These are phyloP conservation scores for Gautieria morchelliformis DNA, from an alignment of 768 basidiomycete species.

Conservation along the genomic window DNA sequence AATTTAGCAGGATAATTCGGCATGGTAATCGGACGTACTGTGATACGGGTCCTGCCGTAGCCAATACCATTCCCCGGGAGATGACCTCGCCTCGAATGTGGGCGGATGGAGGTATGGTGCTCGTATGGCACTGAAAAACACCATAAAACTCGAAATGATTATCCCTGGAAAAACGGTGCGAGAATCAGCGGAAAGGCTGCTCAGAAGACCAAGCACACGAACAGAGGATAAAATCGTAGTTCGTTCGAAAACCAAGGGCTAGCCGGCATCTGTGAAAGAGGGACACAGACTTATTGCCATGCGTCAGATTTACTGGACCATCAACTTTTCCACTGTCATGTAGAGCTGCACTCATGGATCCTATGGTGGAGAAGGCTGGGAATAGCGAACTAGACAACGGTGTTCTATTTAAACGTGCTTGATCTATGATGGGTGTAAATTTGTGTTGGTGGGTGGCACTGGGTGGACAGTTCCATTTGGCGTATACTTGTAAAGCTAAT, in stretches of 20 bases:
- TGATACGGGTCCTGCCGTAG: slow-evolving; percentile 1
- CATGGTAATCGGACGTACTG: neutral
- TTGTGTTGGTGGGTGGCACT: no score
- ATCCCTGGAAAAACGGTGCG: neutral
- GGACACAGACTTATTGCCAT: neutral
- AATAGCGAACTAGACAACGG: no score
- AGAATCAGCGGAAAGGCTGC: neutral
- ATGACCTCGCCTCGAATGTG: neutral
- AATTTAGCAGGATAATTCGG: neutral
- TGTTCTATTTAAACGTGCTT: no score
- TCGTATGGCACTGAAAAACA: neutral
- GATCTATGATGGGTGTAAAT: no score
- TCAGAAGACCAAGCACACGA: neutral
- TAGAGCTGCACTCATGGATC: neutral
- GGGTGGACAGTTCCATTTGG: no score
- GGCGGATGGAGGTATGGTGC: slow-evolving; percentile 1
- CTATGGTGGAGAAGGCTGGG: no score
- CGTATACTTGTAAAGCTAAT: no score
- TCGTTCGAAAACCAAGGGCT: neutral
- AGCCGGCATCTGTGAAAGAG: neutral
- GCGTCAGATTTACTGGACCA: neutral
- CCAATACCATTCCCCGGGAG: slow-evolving; percentile 8
- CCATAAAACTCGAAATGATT: neutral
- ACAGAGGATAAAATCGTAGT: slow-evolving; percentile 3
- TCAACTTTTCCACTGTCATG: neutral